Conservation (phyloP, 2,329 filamentous ascomycete genomes). For the Diplocarpon rosae region DNA sequence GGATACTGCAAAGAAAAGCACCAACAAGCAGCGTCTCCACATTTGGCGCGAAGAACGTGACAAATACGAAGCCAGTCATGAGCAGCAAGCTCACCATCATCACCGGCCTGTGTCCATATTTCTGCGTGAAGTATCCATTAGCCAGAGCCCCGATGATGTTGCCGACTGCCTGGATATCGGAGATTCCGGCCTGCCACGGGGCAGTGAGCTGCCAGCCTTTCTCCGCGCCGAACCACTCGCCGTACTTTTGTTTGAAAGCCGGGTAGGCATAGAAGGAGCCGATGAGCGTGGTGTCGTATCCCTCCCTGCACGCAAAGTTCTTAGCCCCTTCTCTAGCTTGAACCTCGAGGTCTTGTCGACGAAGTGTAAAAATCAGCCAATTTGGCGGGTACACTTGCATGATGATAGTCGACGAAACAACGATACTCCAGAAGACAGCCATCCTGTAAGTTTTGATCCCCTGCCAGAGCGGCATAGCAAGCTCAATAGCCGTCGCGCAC, state of each 20-base stretch:
- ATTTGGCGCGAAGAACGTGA: constrained; percentile 38
- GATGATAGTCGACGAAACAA: constrained; percentile 15
- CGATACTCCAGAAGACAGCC: constrained; percentile 16
- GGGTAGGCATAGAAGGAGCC: constrained; percentile 29
- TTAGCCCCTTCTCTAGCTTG: neutral
- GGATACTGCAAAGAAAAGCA: constrained; percentile 37
- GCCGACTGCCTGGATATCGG: constrained; percentile 18
- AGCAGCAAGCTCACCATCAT: constrained; percentile 33
- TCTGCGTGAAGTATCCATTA: constrained; percentile 36
- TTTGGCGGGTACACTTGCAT: constrained; percentile 10
- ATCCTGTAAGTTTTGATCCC: constrained; percentile 51
- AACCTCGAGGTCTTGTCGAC: neutral
- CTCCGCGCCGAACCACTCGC: constrained; percentile 2
- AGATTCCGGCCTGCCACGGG: constrained; percentile 23
- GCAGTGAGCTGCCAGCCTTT: constrained; percentile 19
- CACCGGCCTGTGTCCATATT: constrained; percentile 37
- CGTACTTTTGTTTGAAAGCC: constrained; percentile 15
- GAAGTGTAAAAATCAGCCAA: neutral
- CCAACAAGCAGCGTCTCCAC: constrained; percentile 35
- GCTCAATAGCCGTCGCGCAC: constrained; percentile 1
- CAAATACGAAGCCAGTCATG: constrained; percentile 34
- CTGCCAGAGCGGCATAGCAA: constrained; percentile 4
- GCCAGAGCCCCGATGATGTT: constrained; percentile 33
- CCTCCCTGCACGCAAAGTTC: too few relatives aligned
- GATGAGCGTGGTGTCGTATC: constrained; percentile 31